phyloP scores from a whole-genome alignment of 192 early-diverging fungal genomes.

The Coemansia sp. region DNA sequence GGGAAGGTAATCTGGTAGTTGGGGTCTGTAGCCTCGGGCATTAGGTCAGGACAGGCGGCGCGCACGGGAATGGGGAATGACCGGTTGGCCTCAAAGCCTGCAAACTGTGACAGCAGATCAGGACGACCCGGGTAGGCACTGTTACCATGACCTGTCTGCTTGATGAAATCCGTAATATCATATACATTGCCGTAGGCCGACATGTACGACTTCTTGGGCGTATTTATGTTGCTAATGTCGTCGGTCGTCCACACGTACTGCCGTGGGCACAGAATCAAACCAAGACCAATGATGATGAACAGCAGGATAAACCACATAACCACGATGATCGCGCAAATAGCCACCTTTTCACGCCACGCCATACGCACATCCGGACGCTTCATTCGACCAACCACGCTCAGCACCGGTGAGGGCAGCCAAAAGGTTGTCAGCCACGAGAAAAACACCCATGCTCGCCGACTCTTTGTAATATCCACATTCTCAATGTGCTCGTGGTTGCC shows the following conservation, averaged over 20 bases:
- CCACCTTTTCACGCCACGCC: conserved; percentile 95
- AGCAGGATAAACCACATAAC: conserved; percentile 72
- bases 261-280: conserved; percentile 66
- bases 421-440: conserved; percentile 30
- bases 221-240: conserved; percentile 58
- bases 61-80: conserved; percentile 60
- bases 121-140: conserved; percentile 5
- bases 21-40: conserved; percentile 9
- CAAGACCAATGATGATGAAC: conserved; percentile 84
- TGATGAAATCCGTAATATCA: conserved; percentile 56
- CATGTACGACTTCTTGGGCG: conserved; percentile 52
- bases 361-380: conserved; percentile 88
- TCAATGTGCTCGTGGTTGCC: conserved; percentile 45
- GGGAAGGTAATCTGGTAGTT: conserved; percentile 23
- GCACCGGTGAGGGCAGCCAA: conserved; percentile 36
- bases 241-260: conserved; percentile 65
- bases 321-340: conserved; percentile 82
- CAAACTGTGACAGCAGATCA: conserved; percentile 21
- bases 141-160: conserved; percentile 47
- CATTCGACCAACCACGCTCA: conserved; percentile 56
- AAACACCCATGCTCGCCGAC: conserved; percentile 28
- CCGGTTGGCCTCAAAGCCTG: conserved; percentile 52
- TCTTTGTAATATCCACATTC: conserved; percentile 25
- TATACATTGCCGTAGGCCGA: conserved; percentile 75
- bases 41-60: conserved; percentile 54